These are phyloP conservation scores for Apiosordaria backusii DNA, from an alignment of 495 filamentous ascomycete genomes.

Conservation along the genomic window DNA sequence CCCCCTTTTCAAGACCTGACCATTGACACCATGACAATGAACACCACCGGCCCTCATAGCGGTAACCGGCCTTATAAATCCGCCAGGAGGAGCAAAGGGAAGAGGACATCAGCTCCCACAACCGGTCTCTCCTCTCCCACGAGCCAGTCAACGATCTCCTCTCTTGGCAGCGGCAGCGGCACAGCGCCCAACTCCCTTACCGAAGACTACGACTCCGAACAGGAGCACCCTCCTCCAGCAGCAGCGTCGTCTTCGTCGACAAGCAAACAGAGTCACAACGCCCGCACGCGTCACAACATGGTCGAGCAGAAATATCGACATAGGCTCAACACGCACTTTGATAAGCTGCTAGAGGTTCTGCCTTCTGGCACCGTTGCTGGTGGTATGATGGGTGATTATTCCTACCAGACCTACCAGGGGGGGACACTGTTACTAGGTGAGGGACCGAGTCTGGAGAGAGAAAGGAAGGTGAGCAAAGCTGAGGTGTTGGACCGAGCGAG, in stretches of 20 bases:
- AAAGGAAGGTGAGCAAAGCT: constrained; percentile 28
- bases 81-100: background rate
- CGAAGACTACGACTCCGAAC: background rate
- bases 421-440: no score
- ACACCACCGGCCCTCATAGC: background rate
- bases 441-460: background rate
- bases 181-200: background rate
- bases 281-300: constrained; percentile 23
- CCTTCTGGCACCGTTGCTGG: background rate
- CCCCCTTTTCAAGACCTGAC: background rate
- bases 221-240: background rate
- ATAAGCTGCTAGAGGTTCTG: constrained; percentile 19
- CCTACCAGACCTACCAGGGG: background rate
- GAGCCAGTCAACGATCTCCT: background rate
- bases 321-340: constrained; percentile 27
- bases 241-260: background rate
- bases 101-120: background rate
- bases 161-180: background rate
- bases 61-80: background rate
- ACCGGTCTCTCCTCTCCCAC: background rate
- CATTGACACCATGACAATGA: background rate
- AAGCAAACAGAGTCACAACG: background rate
- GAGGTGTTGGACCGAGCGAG: constrained; percentile 34
- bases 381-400: background rate
- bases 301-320: constrained; percentile 32